Base-by-base conservation (phyloP, 805 yeast species). In the Lipomyces sp. region DNA sequence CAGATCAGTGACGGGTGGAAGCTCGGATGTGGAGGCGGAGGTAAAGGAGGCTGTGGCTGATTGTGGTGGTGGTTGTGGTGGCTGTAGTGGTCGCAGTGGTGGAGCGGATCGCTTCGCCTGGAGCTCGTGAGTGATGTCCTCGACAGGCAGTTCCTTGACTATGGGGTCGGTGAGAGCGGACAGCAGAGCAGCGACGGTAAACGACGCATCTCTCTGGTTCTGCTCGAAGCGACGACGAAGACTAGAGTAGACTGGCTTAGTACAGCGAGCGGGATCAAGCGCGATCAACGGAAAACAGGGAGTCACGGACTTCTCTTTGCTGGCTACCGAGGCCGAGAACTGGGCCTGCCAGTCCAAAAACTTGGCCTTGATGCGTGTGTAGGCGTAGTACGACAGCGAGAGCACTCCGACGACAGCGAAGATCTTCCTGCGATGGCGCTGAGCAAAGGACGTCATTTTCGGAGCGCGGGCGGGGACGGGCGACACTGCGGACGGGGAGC, bases 181-280 rank as follows among this genome's bases (percentile, higher is more conserved):
- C 43, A 86, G 72, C 55, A 91, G 74, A 3, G 95, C 90, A 64
- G 86, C 74, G 45, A 90, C 80, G 0, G 97, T 91, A 70, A 81
- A 81, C 45, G 84, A 75, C 41, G 96, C 86, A 68, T 91, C 98
- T 60, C 83, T 82, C 63, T 90, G 97, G 10, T 96, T 91, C 71
- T 89, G 96, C 44, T 84, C 81, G 62, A 89, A 91, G 51, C 97
- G 72, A 60, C 93, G 76, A 60, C 83, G 83, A 52, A 90, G 84
- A 37, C 59, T 55, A 43, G n/a, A 13, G 21, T 21, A 60, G 26
- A 16, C 16, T n/a, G n/a, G n/a, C n/a, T n/a, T n/a, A n/a, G n/a
- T n/a, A n/a, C n/a, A n/a, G n/a, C n/a, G n/a, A n/a, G n/a, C n/a
- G n/a, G n/a, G n/a, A n/a, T n/a, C n/a, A n/a, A n/a, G n/a, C n/a